A percentile compares a stretch with the other conserved stretches of the same genome.
Evolutionary conservation across 345 rosid species (phyloP).

Genomic region (Balakata baccata): DNA sequence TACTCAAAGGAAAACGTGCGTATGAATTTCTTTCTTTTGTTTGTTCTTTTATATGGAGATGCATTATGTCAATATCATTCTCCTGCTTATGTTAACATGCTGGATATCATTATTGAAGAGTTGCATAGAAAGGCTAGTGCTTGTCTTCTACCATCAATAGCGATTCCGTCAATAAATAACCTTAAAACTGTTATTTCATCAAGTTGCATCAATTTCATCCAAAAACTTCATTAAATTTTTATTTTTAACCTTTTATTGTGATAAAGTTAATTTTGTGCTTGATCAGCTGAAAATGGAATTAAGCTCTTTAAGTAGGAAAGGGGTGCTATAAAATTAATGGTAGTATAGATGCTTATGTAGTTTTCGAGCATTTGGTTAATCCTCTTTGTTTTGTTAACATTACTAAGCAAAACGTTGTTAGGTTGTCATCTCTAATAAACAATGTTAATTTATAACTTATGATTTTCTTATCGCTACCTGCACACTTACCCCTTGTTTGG

Average conservation of each 20-base stretch:
- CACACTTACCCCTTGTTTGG: no score
- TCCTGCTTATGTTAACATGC: not conserved
- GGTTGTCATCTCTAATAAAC: not conserved
- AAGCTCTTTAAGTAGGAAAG: not conserved
- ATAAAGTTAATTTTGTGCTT: not conserved
- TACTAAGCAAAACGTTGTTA: not conserved
- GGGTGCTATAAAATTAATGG: not conserved
- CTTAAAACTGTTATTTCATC: no score
- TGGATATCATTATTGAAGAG: not conserved
- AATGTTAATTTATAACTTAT: not conserved
- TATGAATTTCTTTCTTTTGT: slow-evolving; percentile 1
- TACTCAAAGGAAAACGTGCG: slow-evolving; percentile 45
- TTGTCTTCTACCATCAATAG: not conserved
- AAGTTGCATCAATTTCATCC: not conserved
- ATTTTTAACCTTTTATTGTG: not conserved
- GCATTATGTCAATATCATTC: not conserved
- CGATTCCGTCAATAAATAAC: not conserved
- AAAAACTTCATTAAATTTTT: not conserved
- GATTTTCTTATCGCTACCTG: not conserved
- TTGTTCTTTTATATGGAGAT: not conserved
- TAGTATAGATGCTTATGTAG: not conserved
- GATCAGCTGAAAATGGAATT: not conserved
- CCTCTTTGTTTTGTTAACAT: not conserved
- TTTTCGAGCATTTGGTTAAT: not conserved
- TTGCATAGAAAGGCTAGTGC: not conserved